Evolutionary conservation across 495 filamentous ascomycete species (phyloP).

Genomic region (Neurospora pannonica): DNA sequence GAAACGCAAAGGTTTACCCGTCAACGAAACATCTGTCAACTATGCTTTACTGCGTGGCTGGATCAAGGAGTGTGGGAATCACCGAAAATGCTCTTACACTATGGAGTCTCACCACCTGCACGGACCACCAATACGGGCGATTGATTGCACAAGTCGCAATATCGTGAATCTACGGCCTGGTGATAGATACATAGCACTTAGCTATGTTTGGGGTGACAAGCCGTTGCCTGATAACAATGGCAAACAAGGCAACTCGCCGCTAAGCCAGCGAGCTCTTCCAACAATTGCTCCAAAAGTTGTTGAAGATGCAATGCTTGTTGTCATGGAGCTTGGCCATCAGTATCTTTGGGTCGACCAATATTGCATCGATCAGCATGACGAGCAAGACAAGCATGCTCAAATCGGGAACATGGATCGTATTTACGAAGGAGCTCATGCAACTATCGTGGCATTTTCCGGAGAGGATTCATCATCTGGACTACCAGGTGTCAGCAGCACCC

Average conservation of each 20-base stretch:
- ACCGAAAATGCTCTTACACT: not conserved
- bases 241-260: no score
- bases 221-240: not conserved
- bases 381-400: not conserved
- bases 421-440: not conserved
- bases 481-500: not conserved
- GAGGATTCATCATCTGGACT: not conserved
- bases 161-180: not conserved
- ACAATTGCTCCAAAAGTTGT: not conserved
- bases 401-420: not conserved
- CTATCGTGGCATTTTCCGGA: not conserved
- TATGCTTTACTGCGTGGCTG: not conserved
- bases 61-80: not conserved
- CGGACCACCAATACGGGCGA: not conserved
- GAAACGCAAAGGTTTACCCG: not conserved
- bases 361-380: conserved; percentile 6
- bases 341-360: conserved; percentile 10
- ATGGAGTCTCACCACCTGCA: no score
- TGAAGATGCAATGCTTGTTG: conserved; percentile 1
- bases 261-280: not conserved
- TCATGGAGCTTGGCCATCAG: not conserved
- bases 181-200: not conserved
- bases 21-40: not conserved
- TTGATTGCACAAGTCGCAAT: not conserved
- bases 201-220: not conserved